Conservation (phyloP, 2,329 filamentous ascomycete genomes). For the Blastomyces percursus region DNA sequence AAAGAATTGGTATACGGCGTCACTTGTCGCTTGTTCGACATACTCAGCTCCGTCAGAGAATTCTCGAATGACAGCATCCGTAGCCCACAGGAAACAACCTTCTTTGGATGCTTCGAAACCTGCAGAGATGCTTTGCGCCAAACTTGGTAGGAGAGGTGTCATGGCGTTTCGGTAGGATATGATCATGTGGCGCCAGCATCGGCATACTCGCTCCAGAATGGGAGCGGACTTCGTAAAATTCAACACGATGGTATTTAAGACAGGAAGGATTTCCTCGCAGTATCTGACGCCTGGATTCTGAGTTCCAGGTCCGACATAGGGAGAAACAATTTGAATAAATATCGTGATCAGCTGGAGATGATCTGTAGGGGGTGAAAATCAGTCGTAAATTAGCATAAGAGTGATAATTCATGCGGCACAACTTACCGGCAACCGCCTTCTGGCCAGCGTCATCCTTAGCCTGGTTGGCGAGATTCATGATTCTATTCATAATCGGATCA, state of each 20-base stretch:
- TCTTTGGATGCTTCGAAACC: slow-evolving; percentile 80
- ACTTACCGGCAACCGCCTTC: slow-evolving; percentile 67
- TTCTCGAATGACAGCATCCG: slow-evolving; percentile 84
- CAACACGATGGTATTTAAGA: slow-evolving; percentile 74
- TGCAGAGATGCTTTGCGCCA: slow-evolving; percentile 77
- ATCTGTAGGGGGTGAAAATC: slow-evolving; percentile 41
- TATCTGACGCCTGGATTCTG: slow-evolving; percentile 91
- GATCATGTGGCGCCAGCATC: slow-evolving; percentile 95
- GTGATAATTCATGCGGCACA: not conserved
- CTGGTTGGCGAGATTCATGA: slow-evolving; percentile 78
- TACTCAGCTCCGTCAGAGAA: slow-evolving; percentile 85
- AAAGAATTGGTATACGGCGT: slow-evolving; percentile 88
- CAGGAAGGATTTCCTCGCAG: slow-evolving; percentile 85
- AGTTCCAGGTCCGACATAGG: slow-evolving; percentile 58
- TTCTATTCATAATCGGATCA: slow-evolving; percentile 72
- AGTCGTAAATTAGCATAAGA: slow-evolving; percentile 5
- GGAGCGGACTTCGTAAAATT: slow-evolving; percentile 78
- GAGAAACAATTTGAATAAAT: slow-evolving; percentile 69
- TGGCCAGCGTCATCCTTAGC: slow-evolving; percentile 75
- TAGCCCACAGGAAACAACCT: slow-evolving; percentile 98
- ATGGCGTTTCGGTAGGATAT: slow-evolving; percentile 89
- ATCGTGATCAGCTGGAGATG: slow-evolving; percentile 85
- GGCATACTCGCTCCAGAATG: slow-evolving; percentile 84
- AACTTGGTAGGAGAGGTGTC: slow-evolving; percentile 66
- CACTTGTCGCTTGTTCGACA: slow-evolving; percentile 68